Percentiles rank a stretch among this genome's conserved stretches.
These are phyloP conservation scores for Acephala macrosclerotiorum DNA, from an alignment of 2,329 filamentous ascomycete genomes.

Conservation along the genomic window DNA sequence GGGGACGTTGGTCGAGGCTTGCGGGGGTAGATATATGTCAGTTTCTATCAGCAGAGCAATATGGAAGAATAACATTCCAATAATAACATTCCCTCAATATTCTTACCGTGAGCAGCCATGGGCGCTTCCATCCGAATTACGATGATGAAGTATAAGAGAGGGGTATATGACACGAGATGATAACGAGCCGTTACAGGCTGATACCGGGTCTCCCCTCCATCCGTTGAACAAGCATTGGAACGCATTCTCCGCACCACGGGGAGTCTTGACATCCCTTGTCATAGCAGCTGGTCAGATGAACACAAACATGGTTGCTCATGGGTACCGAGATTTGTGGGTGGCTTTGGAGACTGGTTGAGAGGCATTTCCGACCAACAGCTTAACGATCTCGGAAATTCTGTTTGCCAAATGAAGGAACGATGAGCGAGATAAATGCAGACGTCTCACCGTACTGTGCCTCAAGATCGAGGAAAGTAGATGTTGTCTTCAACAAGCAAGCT, in stretches of 20 bases:
- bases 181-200: conserved; percentile 12
- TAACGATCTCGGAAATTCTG: neutral
- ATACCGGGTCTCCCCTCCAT: no score
- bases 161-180: conserved; percentile 7
- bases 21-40: conserved; percentile 2
- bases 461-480: neutral
- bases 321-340: neutral
- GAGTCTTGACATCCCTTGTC: neutral
- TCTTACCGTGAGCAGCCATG: neutral
- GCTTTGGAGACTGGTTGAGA: neutral
- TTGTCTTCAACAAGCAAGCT: neutral
- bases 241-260: neutral
- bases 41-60: neutral
- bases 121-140: neutral
- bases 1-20: neutral
- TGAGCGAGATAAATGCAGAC: neutral
- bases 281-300: neutral
- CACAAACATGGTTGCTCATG: conserved; percentile 1
- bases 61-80: neutral
- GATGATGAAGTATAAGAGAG: neutral
- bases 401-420: neutral
- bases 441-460: neutral
- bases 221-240: no score
- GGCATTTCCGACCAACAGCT: neutral
- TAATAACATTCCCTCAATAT: neutral